These are phyloP conservation scores for Colletotrichum sp. DNA, from an alignment of 2,329 filamentous ascomycete genomes.

Conservation along the genomic window DNA sequence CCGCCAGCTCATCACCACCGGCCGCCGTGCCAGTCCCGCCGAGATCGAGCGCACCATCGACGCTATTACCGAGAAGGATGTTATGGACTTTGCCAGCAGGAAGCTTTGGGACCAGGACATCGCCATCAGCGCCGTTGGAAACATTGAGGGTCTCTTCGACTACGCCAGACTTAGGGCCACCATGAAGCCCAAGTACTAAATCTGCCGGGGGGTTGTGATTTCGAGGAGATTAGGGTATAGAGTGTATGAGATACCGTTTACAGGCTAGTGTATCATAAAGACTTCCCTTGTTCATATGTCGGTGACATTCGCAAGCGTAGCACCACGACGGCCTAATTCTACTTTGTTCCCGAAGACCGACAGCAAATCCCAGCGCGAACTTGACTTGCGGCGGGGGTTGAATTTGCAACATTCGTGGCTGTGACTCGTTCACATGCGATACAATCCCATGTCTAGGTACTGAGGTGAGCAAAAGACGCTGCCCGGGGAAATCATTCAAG, in stretches of 20 bases:
- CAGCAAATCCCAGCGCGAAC: background rate
- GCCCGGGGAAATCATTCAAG: background rate
- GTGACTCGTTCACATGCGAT: background rate
- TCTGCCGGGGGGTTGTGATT: conserved; percentile 21
- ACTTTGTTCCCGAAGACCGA: conserved; percentile 1
- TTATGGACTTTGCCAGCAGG: conserved; percentile 94
- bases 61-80: conserved; percentile 90
- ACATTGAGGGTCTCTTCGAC: conserved; percentile 84
- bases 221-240: conserved; percentile 52
- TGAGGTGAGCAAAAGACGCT: background rate
- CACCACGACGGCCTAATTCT: conserved; percentile 19
- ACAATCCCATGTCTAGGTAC: background rate
- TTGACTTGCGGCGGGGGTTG: background rate
- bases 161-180: conserved; percentile 82
- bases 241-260: conserved; percentile 62
- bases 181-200: conserved; percentile 80
- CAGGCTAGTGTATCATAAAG: conserved; percentile 60
- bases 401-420: background rate
- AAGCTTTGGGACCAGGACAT: conserved; percentile 98
- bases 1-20: conserved; percentile 97
- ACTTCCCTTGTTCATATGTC: conserved; percentile 29
- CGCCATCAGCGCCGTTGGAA: conserved; percentile 90
- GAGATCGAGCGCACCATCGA: conserved; percentile 95
- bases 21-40: conserved; percentile 85
- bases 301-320: conserved; percentile 17